These are phyloP conservation scores for Dendrostoma leiphaemia DNA, from an alignment of 2,329 filamentous ascomycete species.

Conservation along the genomic window DNA sequence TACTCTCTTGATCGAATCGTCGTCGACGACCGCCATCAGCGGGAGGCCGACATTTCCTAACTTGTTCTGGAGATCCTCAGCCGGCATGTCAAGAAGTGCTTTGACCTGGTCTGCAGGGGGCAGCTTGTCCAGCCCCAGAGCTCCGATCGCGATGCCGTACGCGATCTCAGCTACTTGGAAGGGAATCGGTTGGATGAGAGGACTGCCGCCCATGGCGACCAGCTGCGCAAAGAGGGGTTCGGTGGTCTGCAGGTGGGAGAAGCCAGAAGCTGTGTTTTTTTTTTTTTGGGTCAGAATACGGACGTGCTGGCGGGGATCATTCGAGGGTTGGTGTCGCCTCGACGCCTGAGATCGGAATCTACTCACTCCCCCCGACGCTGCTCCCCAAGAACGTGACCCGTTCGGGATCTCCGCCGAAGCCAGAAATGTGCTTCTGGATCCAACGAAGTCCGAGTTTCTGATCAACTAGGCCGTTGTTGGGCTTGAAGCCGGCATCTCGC, in stretches of 20 bases:
- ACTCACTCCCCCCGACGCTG: slow-evolving; percentile 44
- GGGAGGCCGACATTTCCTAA: slow-evolving; percentile 9
- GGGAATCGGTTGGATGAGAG: slow-evolving; percentile 12
- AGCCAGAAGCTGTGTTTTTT: slow-evolving; percentile 7
- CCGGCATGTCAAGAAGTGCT: slow-evolving; percentile 14
- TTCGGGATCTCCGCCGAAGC: slow-evolving; percentile 33
- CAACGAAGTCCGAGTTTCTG: slow-evolving; percentile 32
- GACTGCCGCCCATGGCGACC: slow-evolving; percentile 11
- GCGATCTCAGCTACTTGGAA: slow-evolving; percentile 3
- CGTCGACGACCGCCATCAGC: slow-evolving; percentile 15
- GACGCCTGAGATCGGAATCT: too few relatives aligned
- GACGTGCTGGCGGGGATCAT: too few relatives aligned
- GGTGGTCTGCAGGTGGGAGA: slow-evolving; percentile 12
- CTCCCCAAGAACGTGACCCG: slow-evolving; percentile 39
- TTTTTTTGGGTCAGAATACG: not conserved
- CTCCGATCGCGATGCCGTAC: slow-evolving; percentile 42
- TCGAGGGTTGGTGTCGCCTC: too few relatives aligned
- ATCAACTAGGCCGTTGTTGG: slow-evolving; percentile 43
- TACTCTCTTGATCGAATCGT: slow-evolving; percentile 10
- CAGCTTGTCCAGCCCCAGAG: slow-evolving; percentile 49
- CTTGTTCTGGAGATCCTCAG: slow-evolving; percentile 10
- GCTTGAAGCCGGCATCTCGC: slow-evolving; percentile 39
- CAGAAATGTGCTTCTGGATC: slow-evolving; percentile 30
- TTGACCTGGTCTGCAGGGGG: slow-evolving; percentile 42
- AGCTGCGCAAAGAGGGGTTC: slow-evolving; percentile 14